These are phyloP conservation scores for Bondarzewia mesenterica DNA, from an alignment of 1,284 basidiomycete genomes.

Conservation along the genomic window DNA sequence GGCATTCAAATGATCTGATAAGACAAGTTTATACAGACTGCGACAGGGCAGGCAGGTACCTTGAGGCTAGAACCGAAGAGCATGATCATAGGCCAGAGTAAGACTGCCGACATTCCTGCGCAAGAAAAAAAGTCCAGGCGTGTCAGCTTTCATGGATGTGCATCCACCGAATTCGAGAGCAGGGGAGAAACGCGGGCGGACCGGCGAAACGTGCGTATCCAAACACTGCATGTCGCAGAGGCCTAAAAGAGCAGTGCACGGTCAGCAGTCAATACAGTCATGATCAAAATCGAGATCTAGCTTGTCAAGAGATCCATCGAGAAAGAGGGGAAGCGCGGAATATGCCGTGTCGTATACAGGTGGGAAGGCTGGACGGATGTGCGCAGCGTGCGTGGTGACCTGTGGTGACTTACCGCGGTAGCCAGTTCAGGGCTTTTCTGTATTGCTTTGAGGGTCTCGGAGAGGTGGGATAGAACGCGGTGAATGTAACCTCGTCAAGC, in stretches of 20 bases:
- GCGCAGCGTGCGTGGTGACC: background rate
- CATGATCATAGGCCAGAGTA: slow-evolving; percentile 8
- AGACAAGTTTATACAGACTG: no score
- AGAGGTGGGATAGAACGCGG: slow-evolving; percentile 11
- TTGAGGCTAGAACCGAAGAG: slow-evolving; percentile 7
- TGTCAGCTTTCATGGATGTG: background rate
- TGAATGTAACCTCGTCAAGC: slow-evolving; percentile 14
- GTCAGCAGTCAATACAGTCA: no score
- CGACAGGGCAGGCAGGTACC: slow-evolving; percentile 1
- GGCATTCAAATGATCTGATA: background rate
- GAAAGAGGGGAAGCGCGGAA: no score
- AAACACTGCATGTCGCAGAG: slow-evolving; percentile 5
- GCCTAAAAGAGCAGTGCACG: slow-evolving; percentile 1
- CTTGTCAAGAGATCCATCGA: background rate
- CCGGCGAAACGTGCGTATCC: slow-evolving; percentile 11
- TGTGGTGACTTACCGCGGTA: slow-evolving; percentile 9
- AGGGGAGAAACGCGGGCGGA: background rate
- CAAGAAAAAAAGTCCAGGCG: no score
- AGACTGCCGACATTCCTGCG: slow-evolving; percentile 4
- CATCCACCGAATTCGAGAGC: background rate
- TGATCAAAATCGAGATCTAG: no score
- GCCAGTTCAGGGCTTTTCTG: slow-evolving; percentile 8
- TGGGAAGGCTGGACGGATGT: no score
- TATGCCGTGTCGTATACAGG: no score
- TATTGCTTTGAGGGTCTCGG: background rate